A percentile compares a stretch with the other conserved stretches of the same genome.
These are phyloP conservation scores for Mercurialis annua DNA, from an alignment of 345 rosid species.

Conservation along the genomic window DNA sequence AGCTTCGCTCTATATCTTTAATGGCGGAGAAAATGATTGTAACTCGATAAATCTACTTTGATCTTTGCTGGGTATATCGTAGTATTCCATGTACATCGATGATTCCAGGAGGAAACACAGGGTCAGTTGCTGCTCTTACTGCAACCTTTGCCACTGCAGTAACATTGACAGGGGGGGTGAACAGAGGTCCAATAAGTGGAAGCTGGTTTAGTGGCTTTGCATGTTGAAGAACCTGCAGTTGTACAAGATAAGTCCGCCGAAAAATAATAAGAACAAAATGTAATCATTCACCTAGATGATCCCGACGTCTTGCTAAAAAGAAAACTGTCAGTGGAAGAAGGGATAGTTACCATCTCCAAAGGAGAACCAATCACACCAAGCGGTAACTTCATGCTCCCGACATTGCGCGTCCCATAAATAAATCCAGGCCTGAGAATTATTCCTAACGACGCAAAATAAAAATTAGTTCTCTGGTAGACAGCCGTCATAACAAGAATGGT, in stretches of 20 bases:
- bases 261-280: no score
- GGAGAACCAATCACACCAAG: conserved; percentile 85
- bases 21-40: neutral
- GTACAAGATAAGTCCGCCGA: neutral
- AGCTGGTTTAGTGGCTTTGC: conserved; percentile 51
- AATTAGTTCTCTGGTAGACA: neutral
- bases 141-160: conserved; percentile 49
- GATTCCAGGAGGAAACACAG: conserved; percentile 58
- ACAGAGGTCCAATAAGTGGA: conserved; percentile 52
- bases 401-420: conserved; percentile 82
- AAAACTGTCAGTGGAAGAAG: neutral
- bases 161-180: conserved; percentile 52
- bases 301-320: neutral
- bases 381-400: conserved; percentile 77
- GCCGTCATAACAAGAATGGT: neutral
- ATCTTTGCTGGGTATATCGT: conserved; percentile 43
- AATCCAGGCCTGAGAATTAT: conserved; percentile 93
- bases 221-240: conserved; percentile 44
- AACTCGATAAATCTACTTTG: conserved; percentile 28
- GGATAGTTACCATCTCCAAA: conserved; percentile 69
- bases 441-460: conserved; percentile 40
- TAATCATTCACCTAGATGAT: neutral
- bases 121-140: conserved; percentile 53
- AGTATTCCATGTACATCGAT: conserved; percentile 44
- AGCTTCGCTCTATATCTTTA: neutral